Conservation (phyloP, 768 basidiomycete genomes). For the Boletus sp. region DNA sequence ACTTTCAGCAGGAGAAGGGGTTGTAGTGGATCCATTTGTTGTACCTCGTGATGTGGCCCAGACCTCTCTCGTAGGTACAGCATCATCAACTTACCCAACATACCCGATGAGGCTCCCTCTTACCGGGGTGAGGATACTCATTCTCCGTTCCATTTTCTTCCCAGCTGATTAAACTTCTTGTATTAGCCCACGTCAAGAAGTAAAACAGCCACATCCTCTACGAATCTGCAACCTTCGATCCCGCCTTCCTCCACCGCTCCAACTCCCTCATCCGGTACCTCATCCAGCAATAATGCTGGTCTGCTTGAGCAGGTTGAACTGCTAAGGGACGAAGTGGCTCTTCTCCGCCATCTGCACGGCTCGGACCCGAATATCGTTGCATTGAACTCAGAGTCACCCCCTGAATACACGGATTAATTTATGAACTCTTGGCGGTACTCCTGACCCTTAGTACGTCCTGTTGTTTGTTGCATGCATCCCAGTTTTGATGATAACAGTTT, state of each 20-base stretch:
- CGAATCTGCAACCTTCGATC: not conserved
- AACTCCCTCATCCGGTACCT: not conserved
- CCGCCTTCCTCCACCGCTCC: not conserved
- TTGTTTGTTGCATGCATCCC: not conserved
- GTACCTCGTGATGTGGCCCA: not conserved
- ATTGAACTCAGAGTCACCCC: not conserved
- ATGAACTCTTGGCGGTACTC: too few relatives aligned
- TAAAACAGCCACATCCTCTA: not conserved
- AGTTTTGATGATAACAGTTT: not conserved
- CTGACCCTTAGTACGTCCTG: not conserved
- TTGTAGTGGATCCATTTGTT: not conserved
- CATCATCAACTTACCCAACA: too few relatives aligned
- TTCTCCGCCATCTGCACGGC: not conserved
- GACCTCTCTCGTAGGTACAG: not conserved
- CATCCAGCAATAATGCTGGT: not conserved
- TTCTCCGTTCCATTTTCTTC: not conserved
- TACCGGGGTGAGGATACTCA: not conserved
- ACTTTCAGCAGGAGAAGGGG: not conserved
- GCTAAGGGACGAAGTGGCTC: slow-evolving; percentile 8
- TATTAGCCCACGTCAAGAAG: not conserved
- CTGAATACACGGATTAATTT: not conserved
- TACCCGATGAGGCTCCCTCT: too few relatives aligned
- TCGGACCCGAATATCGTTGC: too few relatives aligned
- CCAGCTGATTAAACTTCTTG: not conserved
- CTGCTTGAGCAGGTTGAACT: slow-evolving; percentile 2